These are phyloP conservation scores for Trichophyton mentagrophytes DNA, from an alignment of 2,329 filamentous ascomycete genomes.

Conservation along the genomic window DNA sequence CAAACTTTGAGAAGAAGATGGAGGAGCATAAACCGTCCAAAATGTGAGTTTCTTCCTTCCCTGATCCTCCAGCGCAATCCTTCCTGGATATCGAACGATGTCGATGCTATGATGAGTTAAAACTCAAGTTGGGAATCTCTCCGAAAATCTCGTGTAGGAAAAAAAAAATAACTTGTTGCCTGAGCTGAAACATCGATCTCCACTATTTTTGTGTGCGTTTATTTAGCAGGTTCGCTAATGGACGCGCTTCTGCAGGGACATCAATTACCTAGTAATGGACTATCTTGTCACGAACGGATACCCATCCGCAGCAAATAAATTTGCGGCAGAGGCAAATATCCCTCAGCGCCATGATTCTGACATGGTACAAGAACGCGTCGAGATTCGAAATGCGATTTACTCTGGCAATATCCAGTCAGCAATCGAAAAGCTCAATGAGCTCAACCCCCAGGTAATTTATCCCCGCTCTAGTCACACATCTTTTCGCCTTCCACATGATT, in stretches of 20 bases:
- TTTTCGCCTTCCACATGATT: conserved; percentile 55
- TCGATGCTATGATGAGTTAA: conserved; percentile 57
- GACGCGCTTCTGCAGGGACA: conserved; percentile 51
- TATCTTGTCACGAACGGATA: conserved; percentile 96
- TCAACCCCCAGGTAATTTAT: conserved; percentile 75
- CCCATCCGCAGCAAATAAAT: conserved; percentile 79
- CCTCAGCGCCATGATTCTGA: conserved; percentile 52
- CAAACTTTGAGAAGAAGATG: conserved; percentile 67
- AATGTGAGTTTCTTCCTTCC: conserved; percentile 51
- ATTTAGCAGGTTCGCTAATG: conserved; percentile 19
- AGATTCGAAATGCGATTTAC: conserved; percentile 76
- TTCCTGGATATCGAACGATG: conserved; percentile 10
- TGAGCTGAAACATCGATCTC: conserved; percentile 34
- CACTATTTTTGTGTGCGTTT: conserved; percentile 5
- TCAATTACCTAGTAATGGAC: conserved; percentile 90
- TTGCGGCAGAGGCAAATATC: conserved; percentile 86
- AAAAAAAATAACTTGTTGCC: conserved; percentile 67
- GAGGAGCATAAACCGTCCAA: conserved; percentile 79
- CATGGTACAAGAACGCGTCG: conserved; percentile 63
- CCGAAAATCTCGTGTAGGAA: conserved; percentile 80
- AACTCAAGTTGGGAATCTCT: conserved; percentile 99
- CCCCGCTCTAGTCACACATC: conserved; percentile 8
- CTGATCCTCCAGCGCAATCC: not conserved
- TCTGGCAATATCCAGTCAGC: conserved; percentile 73
- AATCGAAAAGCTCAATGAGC: conserved; percentile 75